Evolutionary conservation across 2,329 filamentous ascomycete species (phyloP).

Genomic region (Alternaria ethzedia): DNA sequence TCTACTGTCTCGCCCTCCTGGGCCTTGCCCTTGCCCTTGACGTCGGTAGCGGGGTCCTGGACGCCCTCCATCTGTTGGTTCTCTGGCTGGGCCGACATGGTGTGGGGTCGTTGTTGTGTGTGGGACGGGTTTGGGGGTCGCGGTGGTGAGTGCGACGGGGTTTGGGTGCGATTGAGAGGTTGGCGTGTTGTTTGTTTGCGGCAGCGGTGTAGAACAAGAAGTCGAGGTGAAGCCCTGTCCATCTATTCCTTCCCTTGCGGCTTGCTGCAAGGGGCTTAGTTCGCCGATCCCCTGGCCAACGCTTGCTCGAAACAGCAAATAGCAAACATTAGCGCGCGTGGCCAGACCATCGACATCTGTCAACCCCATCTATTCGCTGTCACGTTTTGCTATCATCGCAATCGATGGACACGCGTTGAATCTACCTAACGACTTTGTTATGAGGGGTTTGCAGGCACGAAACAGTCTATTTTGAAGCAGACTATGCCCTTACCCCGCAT

Average conservation of each 20-base stretch:
- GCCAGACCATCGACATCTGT: not conserved
- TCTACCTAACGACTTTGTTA: not conserved
- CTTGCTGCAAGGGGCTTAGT: conserved; percentile 6
- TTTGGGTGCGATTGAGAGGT: conserved; percentile 20
- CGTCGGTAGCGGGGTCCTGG: conserved; percentile 54
- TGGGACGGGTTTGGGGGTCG: conserved; percentile 2
- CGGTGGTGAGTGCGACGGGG: not conserved
- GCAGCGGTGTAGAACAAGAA: conserved; percentile 26
- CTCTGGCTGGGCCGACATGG: conserved; percentile 43
- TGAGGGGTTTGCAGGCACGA: not conserved
- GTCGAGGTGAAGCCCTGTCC: conserved; percentile 28
- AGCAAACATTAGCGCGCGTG: conserved; percentile 21
- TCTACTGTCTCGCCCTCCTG: conserved; percentile 68
- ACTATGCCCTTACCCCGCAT: not conserved
- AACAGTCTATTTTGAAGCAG: not conserved
- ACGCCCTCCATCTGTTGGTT: conserved; percentile 48
- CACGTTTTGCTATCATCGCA: not conserved
- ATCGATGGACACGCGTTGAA: not conserved
- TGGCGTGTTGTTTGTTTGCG: conserved; percentile 26
- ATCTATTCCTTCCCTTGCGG: conserved; percentile 18
- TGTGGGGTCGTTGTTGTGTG: conserved; percentile 9
- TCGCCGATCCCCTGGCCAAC: conserved; percentile 9
- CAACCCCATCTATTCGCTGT: not conserved
- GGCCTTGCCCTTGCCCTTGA: conserved; percentile 91
- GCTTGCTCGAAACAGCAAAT: conserved; percentile 16